Evolutionary conservation across 148 eudicot genomes (phyloP).

Genomic region (Gaultheria prostrata): DNA sequence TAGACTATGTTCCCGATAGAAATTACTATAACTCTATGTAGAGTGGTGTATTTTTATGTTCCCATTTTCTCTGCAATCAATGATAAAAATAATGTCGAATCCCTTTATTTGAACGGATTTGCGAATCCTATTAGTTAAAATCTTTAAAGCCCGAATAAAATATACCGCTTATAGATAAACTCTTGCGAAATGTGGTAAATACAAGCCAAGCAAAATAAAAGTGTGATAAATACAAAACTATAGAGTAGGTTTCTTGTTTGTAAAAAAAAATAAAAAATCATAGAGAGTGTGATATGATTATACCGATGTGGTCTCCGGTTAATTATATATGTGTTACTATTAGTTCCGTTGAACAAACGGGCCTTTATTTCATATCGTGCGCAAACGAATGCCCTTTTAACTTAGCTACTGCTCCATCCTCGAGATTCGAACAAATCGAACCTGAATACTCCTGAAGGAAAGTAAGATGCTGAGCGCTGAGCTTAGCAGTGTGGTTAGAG

Average conservation of each 20-base stretch:
- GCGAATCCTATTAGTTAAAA: not conserved
- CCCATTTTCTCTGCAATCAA: too few relatives aligned
- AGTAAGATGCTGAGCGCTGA: not conserved
- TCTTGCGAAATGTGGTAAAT: too few relatives aligned
- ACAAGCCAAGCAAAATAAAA: too few relatives aligned
- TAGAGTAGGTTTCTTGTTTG: too few relatives aligned
- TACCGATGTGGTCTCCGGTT: not conserved
- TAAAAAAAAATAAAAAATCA: not conserved
- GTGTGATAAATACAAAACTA: not conserved
- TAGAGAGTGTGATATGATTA: not conserved
- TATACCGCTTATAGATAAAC: too few relatives aligned
- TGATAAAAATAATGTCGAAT: too few relatives aligned
- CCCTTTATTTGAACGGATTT: not conserved
- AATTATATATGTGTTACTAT: not conserved
- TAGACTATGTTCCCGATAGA: too few relatives aligned
- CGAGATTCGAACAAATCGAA: not conserved
- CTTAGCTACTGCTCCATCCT: not conserved
- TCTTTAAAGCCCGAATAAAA: not conserved
- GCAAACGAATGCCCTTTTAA: not conserved
- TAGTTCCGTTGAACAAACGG: not conserved
- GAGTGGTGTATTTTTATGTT: too few relatives aligned
- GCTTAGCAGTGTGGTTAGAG: not conserved
- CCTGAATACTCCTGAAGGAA: not conserved
- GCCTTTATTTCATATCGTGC: not conserved
- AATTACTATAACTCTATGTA: too few relatives aligned